phyloP scores from a whole-genome alignment of 306 rosid genomes.

The Castanea sativa region DNA sequence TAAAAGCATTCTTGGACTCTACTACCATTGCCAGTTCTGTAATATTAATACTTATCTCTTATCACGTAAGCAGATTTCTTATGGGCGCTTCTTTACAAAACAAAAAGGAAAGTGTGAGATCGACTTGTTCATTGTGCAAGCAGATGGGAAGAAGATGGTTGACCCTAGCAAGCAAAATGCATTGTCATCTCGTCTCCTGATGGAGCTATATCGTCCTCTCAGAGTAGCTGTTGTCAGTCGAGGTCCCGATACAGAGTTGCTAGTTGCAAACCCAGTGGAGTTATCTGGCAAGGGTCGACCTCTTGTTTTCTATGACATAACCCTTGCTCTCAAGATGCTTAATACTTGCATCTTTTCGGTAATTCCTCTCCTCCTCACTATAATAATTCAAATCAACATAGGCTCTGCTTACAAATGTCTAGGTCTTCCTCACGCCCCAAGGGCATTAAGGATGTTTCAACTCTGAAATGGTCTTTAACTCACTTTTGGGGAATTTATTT shows the following conservation, averaged over 20 bases:
- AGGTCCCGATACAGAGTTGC: conserved; percentile 88
- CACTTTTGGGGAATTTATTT: background rate
- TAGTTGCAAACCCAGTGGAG: conserved; percentile 92
- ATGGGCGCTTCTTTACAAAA: conserved; percentile 72
- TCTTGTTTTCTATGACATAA: conserved; percentile 78
- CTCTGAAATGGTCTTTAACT: background rate
- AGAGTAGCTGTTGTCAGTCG: conserved; percentile 72
- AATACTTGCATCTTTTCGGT: conserved; percentile 77
- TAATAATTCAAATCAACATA: background rate
- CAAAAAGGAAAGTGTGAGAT: conserved; percentile 67
- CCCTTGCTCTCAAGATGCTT: conserved; percentile 81
- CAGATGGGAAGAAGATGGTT: conserved; percentile 83
- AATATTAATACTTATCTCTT: conserved; percentile 20
- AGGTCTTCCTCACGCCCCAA: background rate
- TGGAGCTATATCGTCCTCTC: conserved; percentile 80
- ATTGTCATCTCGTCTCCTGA: conserved; percentile 59
- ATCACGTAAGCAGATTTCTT: conserved; percentile 67
- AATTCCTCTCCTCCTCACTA: conserved; percentile 28
- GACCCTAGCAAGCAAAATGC: conserved; percentile 76
- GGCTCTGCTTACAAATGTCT: conserved; percentile 11
- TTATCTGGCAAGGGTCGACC: conserved; percentile 94
- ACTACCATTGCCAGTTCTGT: conserved; percentile 14
- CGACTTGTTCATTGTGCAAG: conserved; percentile 89
- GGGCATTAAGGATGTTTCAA: background rate
- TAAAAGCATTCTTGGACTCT: background rate